These are phyloP conservation scores for Tylopilus intermedius DNA, from an alignment of 768 basidiomycete genomes.

Conservation along the genomic window DNA sequence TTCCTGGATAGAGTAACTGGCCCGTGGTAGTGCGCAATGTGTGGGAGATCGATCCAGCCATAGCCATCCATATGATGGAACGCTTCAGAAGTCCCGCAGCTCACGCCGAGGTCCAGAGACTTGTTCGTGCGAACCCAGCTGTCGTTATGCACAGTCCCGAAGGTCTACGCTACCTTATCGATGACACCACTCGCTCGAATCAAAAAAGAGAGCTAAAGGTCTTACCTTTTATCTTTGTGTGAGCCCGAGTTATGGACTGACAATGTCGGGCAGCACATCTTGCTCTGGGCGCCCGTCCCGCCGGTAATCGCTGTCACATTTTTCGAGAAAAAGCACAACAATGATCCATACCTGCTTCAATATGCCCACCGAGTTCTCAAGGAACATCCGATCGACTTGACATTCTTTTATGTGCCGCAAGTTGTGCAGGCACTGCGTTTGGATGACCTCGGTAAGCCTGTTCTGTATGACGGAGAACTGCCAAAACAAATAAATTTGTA, in stretches of 20 bases:
- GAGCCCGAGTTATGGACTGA: neutral
- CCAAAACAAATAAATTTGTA: conserved; percentile 25
- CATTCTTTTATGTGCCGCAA: conserved; percentile 99
- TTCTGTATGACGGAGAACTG: neutral
- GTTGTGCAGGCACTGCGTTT: conserved; percentile 93
- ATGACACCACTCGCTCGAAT: conserved; percentile 56
- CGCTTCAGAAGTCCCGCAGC: conserved; percentile 72
- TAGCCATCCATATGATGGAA: conserved; percentile 80
- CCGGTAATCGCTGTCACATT: conserved; percentile 77
- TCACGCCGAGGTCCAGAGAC: conserved; percentile 65
- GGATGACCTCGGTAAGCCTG: conserved; percentile 71
- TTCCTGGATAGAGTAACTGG: conserved; percentile 53
- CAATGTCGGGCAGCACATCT: conserved; percentile 57
- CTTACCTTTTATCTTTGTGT: conserved; percentile 7
- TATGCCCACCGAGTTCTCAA: conserved; percentile 94
- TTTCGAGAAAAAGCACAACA: conserved; percentile 81
- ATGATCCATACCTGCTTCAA: conserved; percentile 84
- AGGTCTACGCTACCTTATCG: conserved; percentile 74
- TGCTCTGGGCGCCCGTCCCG: conserved; percentile 85
- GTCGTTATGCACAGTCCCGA: conserved; percentile 74
- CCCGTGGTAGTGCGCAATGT: conserved; percentile 58
- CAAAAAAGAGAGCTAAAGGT: conserved; percentile 75
- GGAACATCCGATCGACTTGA: conserved; percentile 89
- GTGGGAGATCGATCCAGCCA: conserved; percentile 80
- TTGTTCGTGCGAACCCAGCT: conserved; percentile 68